phyloP scores from a whole-genome alignment of 2,329 filamentous ascomycete genomes.

The Hymenoscyphus occultus region DNA sequence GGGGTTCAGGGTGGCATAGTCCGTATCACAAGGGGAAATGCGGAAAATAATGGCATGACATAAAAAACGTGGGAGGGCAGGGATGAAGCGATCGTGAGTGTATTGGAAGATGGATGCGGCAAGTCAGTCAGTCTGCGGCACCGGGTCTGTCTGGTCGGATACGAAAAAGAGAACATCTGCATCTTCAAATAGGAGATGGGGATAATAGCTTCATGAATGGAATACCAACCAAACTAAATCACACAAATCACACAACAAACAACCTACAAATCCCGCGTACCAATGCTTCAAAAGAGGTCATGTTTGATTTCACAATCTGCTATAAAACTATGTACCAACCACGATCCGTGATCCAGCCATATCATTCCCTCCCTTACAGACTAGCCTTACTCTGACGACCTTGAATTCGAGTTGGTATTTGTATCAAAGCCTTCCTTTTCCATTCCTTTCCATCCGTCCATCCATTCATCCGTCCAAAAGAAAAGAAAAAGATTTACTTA shows the following conservation, averaged over 20 bases:
- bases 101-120: background rate
- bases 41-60: too few species aligned
- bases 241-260: too few species aligned
- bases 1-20: too few species aligned
- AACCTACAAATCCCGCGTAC: too few species aligned
- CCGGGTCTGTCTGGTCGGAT: too few species aligned
- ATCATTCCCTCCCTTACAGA: constrained; percentile 28
- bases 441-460: constrained; percentile 7
- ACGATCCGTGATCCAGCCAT: constrained; percentile 15
- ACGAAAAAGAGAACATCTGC: too few species aligned
- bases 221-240: too few species aligned
- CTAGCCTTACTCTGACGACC: constrained; percentile 31
- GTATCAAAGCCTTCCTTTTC: constrained; percentile 30
- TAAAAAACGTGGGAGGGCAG: constrained; percentile 17
- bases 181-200: too few species aligned
- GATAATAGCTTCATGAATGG: too few species aligned
- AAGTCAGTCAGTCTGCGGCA: too few species aligned
- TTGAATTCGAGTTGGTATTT: constrained; percentile 17
- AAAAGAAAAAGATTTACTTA: constrained; percentile 49
- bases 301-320: background rate
- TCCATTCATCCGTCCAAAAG: too few species aligned
- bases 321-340: constrained; percentile 23
- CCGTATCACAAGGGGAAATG: constrained; percentile 27
- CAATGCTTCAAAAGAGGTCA: background rate
- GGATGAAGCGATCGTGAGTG: constrained; percentile 31